phyloP scores from a whole-genome alignment of 805 yeast species.

The Yarrowia sp. region DNA sequence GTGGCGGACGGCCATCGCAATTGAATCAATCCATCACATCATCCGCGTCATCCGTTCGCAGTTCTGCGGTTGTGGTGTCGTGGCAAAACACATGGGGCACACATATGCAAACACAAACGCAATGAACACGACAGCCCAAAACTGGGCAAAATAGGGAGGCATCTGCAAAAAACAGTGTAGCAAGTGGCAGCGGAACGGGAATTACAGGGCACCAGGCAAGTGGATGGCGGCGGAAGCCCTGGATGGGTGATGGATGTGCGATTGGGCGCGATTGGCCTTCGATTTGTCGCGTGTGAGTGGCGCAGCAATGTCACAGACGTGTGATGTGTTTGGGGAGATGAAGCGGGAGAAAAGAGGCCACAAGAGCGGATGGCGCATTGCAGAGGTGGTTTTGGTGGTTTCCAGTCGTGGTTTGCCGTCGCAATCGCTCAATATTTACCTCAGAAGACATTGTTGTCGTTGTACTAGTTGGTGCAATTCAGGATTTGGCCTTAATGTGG shows the following conservation, averaged over 20 bases:
- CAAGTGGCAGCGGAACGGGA: neutral
- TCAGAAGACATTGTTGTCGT: slow-evolving; percentile 26
- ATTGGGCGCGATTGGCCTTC: slow-evolving; percentile 3
- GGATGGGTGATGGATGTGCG: slow-evolving; percentile 7
- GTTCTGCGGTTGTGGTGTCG: slow-evolving; percentile 16
- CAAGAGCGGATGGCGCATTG: neutral
- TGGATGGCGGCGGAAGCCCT: neutral
- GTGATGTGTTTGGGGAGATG: neutral
- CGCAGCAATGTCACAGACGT: slow-evolving; percentile 24
- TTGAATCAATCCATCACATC: slow-evolving; percentile 19
- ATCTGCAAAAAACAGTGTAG: neutral
- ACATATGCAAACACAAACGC: slow-evolving; percentile 23
- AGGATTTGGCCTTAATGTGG: slow-evolving; percentile 25
- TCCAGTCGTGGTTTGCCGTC: neutral
- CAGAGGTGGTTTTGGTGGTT: neutral
- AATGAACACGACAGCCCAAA: slow-evolving; percentile 20
- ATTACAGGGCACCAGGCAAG: neutral
- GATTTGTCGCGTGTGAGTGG: slow-evolving; percentile 24
- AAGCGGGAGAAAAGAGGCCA: neutral
- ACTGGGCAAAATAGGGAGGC: slow-evolving; percentile 14
- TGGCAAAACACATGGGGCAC: slow-evolving; percentile 25
- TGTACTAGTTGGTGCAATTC: slow-evolving; percentile 23
- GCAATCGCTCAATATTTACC: slow-evolving; percentile 23
- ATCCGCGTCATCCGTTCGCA: neutral
- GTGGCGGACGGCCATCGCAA: slow-evolving; percentile 9